Conservation (phyloP, 176 grass and related monocot genomes). For the barley (Hordeum vulgare) region DNA sequence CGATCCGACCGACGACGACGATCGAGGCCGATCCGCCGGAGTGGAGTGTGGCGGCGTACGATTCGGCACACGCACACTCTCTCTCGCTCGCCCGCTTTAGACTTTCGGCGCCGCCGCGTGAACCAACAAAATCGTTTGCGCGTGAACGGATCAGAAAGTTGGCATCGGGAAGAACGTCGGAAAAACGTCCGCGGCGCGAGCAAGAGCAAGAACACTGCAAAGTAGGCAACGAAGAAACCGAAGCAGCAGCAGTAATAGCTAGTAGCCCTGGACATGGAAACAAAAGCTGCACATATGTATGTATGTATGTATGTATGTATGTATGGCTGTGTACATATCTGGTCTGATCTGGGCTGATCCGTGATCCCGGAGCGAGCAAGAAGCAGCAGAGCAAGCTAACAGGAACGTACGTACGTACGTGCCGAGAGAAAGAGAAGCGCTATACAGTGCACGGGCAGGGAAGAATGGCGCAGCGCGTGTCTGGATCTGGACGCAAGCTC, state of each 20-base stretch:
- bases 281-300: not conserved
- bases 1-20: conserved; percentile 6
- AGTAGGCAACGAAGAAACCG: not conserved
- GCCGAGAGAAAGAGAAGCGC: too few relatives aligned
- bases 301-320: not conserved
- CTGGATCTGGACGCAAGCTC: not conserved
- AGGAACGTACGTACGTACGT: not conserved
- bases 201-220: conserved; percentile 3
- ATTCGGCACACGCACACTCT: not conserved
- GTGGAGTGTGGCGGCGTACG: not conserved
- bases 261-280: not conserved
- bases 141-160: not conserved
- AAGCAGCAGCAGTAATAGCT: not conserved
- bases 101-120: not conserved
- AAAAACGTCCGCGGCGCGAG: not conserved
- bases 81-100: conserved; percentile 1
- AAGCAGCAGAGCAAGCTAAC: conserved; percentile 5
- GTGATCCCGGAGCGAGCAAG: conserved; percentile 3
- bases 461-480: not conserved
- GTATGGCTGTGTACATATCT: not conserved
- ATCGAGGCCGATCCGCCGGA: not conserved
- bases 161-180: not conserved
- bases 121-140: not conserved
- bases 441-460: not conserved
- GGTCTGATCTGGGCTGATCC: not conserved